Evolutionary conservation across 139 green algal species (phyloP), one percentile per base, ranked within the genome.

Genomic region (Chlorella sorokiniana): DNA sequence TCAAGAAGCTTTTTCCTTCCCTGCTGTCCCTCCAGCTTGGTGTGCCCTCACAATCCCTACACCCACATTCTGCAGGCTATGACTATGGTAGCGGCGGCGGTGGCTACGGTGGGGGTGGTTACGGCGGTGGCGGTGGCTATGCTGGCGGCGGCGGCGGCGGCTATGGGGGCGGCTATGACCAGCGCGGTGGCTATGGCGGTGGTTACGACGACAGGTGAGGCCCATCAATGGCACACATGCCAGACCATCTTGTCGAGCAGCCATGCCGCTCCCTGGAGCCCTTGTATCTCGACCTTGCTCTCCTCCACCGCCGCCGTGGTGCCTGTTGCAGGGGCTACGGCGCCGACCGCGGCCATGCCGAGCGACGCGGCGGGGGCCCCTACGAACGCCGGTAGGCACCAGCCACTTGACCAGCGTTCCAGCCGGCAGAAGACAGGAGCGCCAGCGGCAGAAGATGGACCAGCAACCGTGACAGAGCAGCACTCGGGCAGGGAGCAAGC

Each of bases 151-250:
- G 31, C 6, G 9, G 63, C 42, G 63, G 69, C 29, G 75, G 81
- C 65, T 69, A 69, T 68, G 48, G 69, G 18, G 38, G 71, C 40
- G 64, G 71, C 38, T 78, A 82, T 48, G 81, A 75, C 48, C 48
- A 59, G 48, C 48, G 56, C 27, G 69, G 72, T 61, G 76, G 79
- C 40, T 86, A 86, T 61, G 69, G 73, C 20, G 69, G 70, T 22
- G 80, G 71, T 8, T 84, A 85, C 51, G 73, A 79, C 7, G 73
- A 79, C 59, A 71, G 75, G 75, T 81, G 42, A n/a, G 75, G 31
- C 4, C 1, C 33, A 7, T 10, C 3, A 40, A 69, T 2, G 14
- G 27, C 25, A n/a, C n/a, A n/a, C n/a, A n/a, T n/a, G n/a, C n/a
- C n/a, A n/a, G n/a, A 67, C 22, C 25, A 38, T 20, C 16, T 10